Conservation (phyloP, 768 basidiomycete species). For the Dentipellis sp. region DNA sequence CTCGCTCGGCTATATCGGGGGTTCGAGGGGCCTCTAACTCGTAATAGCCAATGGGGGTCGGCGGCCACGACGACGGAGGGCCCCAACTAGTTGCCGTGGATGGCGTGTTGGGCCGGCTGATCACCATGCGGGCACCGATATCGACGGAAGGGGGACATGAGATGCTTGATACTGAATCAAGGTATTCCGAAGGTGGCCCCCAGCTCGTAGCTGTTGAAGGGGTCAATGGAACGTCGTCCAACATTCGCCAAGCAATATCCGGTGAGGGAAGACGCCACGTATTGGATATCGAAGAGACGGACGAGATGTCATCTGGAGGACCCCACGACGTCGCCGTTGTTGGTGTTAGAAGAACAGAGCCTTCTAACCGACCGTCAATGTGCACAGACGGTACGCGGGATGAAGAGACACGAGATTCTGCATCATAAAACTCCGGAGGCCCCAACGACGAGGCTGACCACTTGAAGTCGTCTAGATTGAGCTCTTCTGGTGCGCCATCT, state of each 20-base stretch:
- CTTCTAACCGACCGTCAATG: conserved; percentile 40
- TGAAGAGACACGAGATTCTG: conserved; percentile 29
- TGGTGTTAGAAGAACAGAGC: conserved; percentile 46
- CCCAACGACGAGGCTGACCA: conserved; percentile 67
- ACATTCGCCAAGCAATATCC: conserved; percentile 18
- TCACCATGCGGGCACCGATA: conserved; percentile 42
- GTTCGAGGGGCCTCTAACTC: not conserved
- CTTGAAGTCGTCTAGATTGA: conserved; percentile 55
- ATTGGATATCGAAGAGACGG: conserved; percentile 7
- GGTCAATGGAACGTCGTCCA: conserved; percentile 20
- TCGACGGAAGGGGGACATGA: conserved; percentile 15
- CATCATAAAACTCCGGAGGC: conserved; percentile 37
- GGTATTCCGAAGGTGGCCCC: conserved; percentile 11
- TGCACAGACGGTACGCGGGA: conserved; percentile 43
- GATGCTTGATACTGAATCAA: conserved; percentile 4
- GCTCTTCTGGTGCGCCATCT: conserved; percentile 27
- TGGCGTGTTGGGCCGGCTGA: conserved; percentile 44
- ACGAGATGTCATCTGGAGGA: conserved; percentile 8
- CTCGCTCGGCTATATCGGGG: not conserved
- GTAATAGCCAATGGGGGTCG: not conserved
- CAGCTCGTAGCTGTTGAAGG: conserved; percentile 14
- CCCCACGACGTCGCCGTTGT: conserved; percentile 19
- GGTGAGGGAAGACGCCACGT: conserved; percentile 18
- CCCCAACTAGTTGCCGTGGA: conserved; percentile 41
- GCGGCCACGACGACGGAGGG: conserved; percentile 12